Conservation (phyloP, 495 filamentous ascomycete genomes). For the Penicillium cataractarum region DNA sequence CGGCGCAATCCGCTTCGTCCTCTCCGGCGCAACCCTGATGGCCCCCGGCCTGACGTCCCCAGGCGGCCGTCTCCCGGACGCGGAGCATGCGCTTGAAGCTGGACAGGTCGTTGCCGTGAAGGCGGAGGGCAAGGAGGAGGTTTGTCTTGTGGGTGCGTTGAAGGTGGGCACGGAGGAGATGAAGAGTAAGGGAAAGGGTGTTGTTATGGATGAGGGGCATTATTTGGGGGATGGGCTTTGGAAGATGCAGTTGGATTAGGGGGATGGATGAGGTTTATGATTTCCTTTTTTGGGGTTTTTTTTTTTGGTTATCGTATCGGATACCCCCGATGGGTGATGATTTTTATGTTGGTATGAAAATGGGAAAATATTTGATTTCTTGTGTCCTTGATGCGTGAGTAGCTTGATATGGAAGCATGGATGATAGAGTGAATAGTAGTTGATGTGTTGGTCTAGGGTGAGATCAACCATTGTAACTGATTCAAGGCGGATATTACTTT, state of each 20-base stretch:
- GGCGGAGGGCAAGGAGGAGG: slow-evolving; percentile 92
- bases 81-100: slow-evolving; percentile 60
- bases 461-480: no score
- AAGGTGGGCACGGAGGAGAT: slow-evolving; percentile 90
- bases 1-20: slow-evolving; percentile 94
- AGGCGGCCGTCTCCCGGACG: slow-evolving; percentile 74
- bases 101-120: slow-evolving; percentile 83
- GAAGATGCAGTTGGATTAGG: slow-evolving; percentile 72
- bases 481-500: not conserved
- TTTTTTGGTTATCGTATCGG: no score
- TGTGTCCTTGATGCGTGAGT: no score
- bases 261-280: not conserved
- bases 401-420: no score
- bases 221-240: slow-evolving; percentile 94
- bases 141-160: slow-evolving; percentile 84
- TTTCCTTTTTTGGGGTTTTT: not conserved
- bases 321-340: no score
- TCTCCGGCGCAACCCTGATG: slow-evolving; percentile 92
- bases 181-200: slow-evolving; percentile 88
- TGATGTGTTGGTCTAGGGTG: not conserved
- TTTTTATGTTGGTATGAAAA: slow-evolving; percentile 3
- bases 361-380: slow-evolving; percentile 1
- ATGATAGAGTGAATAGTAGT: no score
- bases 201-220: slow-evolving; percentile 90
- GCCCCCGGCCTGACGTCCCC: slow-evolving; percentile 84